Evolutionary conservation across 371 early-diverging fungal species (phyloP), one percentile per base, ranked within the genome.

Genomic region (Saksenaea vasiformis): DNA sequence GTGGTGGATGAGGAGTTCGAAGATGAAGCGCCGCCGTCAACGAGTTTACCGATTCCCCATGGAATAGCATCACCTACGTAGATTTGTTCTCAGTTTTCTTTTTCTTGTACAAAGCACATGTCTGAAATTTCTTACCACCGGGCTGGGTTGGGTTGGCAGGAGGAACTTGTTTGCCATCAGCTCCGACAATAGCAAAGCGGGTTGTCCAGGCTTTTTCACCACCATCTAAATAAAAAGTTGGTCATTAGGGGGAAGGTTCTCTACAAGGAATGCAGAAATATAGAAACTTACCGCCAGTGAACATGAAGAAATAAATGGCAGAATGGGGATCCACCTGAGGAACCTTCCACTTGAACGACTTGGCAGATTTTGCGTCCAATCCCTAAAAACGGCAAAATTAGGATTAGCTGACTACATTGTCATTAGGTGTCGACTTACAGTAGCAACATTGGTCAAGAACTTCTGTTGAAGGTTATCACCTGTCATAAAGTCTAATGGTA

Each of bases 281-380:
- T n/a, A 54, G 5, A 5, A 17, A 56, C 64, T 62, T 66, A 76
- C 73, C 43, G 57, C 61, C 69, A 19, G 70, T 70, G 64, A 68
- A 76, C 73, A 70, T 72, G 54, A 76, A 64, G 47, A 72, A 76
- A 54, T 76, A 76, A 36, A 76, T 60, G 43, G 70, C 68, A 1
- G 76, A 62, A 60, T 72, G 68, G 38, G 73, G 70, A 26, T 70
- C 65, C 9, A 76, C 76, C 27, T 70, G 39, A 38, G 76, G 76
- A 47, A 59, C 70, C 3, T 62, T 72, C 69, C 71, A 70, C 31
- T 66, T 72, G 60, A 58, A 68, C 31, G 54, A 44, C 22, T 64
- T 53, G 17, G 24, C 43, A n/a, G 44, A 54, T 19, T 60, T 59
- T 15, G 59, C 70, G 58, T 71, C 72, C 55, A 75, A 38, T 10